Base-by-base conservation (phyloP, 441 rosid genomes). In the Corymbia calophylla region DNA sequence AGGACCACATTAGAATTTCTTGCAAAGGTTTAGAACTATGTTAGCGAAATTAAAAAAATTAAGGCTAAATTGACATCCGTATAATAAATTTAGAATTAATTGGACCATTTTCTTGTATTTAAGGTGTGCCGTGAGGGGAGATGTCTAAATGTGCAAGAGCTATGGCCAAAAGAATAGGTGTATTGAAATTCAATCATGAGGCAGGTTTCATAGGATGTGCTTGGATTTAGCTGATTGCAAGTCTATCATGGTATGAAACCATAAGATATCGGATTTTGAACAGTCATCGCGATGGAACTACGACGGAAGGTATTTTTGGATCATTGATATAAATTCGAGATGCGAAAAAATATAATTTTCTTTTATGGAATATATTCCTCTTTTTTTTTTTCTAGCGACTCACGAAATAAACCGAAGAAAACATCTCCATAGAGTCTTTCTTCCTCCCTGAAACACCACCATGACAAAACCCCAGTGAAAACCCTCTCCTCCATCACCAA, bases 251-350 rank as follows among this genome's bases (percentile, higher is more conserved):
- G n/a, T n/a, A n/a, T n/a, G 44, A 39, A 39, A 39, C 6, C 5
- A 39, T 39, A 39, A 39, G 44, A 39, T 2, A 5, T 66, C 23
- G 2, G 9, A 15, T 16, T n/a, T 7, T 66, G 3, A 31, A 66
- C 5, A 8, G 2, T 66, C 11, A 32, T 31, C 44, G 31, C 8
- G 6, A 66, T 16, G 77, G 0, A 66, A 66, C 2, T 16, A 11
- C 5, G 1, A 66, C 9, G 9, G 5, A 66, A 16, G 23, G 23
- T 29, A 29, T 62, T 13, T 29, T 62, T 6, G 17, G 15, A 16
- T 62, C 9, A 14, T 0, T 13, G 0, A 17, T n/a, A n/a, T 17
- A 14, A 29, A 29, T 53, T 2, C 54, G 18, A 2, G 17, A 53
- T 0, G 55, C 55, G 44, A 16, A 53, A 16, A 53, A 14, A 5